These are phyloP conservation scores for Penicillium daleae DNA, from an alignment of 495 filamentous ascomycete genomes.

Conservation along the genomic window DNA sequence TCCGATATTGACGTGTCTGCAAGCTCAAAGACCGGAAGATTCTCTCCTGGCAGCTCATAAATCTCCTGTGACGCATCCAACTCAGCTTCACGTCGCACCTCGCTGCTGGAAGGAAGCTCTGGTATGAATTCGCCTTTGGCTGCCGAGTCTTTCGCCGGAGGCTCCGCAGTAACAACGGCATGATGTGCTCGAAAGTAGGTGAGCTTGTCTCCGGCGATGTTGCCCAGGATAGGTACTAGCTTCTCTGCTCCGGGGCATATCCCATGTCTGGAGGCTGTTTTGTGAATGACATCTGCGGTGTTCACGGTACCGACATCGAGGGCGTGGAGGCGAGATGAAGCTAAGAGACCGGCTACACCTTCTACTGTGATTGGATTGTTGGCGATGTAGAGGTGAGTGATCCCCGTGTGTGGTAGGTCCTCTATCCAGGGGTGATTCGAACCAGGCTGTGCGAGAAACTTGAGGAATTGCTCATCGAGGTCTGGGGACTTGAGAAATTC, in stretches of 20 bases:
- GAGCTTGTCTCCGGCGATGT: constrained; percentile 49
- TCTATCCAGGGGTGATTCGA: constrained; percentile 57
- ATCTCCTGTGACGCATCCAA: constrained; percentile 46
- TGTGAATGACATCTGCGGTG: constrained; percentile 36
- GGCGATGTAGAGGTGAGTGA: constrained; percentile 63
- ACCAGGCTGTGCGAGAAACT: constrained; percentile 51
- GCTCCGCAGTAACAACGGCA: constrained; percentile 55
- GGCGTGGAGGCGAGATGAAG: constrained; percentile 53
- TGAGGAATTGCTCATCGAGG: constrained; percentile 54
- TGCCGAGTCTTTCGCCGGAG: constrained; percentile 37
- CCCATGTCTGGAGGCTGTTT: constrained; percentile 18
- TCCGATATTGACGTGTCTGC: constrained; percentile 41
- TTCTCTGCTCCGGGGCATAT: constrained; percentile 55
- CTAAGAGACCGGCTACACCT: constrained; percentile 56
- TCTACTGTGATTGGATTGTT: constrained; percentile 62
- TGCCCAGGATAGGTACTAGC: constrained; percentile 54
- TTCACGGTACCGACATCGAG: constrained; percentile 56
- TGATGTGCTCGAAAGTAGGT: constrained; percentile 62
- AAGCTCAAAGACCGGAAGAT: constrained; percentile 44
- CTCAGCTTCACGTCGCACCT: constrained; percentile 38
- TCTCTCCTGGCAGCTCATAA: constrained; percentile 50
- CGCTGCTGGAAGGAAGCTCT: constrained; percentile 38
- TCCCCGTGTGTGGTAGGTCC: constrained; percentile 53
- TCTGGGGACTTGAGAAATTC: constrained; percentile 43
- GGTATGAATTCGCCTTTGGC: constrained; percentile 34